Evolutionary conservation across 257 asterid genomes (phyloP), one percentile per base, ranked within the genome.

Genomic region (Asclepias syriaca): DNA sequence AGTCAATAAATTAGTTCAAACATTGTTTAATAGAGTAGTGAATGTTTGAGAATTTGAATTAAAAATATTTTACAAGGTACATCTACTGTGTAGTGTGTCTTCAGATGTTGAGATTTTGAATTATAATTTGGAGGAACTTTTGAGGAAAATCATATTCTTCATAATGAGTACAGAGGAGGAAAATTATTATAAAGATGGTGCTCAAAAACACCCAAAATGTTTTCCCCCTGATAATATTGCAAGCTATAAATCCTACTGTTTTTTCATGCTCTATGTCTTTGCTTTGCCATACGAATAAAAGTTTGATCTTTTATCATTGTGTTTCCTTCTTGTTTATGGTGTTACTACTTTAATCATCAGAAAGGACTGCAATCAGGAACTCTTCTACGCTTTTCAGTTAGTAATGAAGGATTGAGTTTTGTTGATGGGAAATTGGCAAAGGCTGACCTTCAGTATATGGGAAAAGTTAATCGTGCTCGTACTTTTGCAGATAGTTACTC

Each of bases 401-500:
- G 72, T 32, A 82, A 83, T 74, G 91, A 91, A 14, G 92, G 94
- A 21, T 79, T 92, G 76, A 68, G 60, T 76, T 85, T 88, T 74
- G 78, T 77, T 63, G 94, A 92, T 43, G 90, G 99, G 45, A 87
- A 84, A 75, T 75, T 92, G 77, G 96, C 82, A 87, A 87, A 74
- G 77, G 98, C 94, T 61, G 99, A 95, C 83, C 77, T 95, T 78
- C 88, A 86, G 43, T 92, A 88, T 79, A 75, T 88, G 3, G 97
- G 90, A 43, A 90, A 87, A 81, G 71, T 94, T 74, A 92, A 92
- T 71, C 97, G 96, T 34, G 86, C 91, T 15, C 93, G 97, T 75
- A 85, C 89, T 39, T 90, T 92, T 78, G 96, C 98, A 14, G 99
- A 95, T 83, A 88, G 97, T 77, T 90, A 83, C 87, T 95, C 99